Base-by-base conservation (phyloP, 2,329 filamentous ascomycete genomes). In the Apiospora rasikravindrae region DNA sequence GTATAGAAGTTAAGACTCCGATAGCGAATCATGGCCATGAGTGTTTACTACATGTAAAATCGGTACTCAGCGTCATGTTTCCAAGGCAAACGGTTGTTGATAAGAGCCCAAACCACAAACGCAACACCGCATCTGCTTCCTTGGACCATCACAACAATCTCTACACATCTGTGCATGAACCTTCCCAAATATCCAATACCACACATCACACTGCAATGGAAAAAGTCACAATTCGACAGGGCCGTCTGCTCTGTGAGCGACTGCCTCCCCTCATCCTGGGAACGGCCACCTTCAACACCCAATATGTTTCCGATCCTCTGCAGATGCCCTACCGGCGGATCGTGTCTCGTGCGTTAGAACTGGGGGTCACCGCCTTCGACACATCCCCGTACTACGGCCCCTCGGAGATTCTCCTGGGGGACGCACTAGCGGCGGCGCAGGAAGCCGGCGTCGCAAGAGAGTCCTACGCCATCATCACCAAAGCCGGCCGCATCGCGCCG, bases 371-470 rank as follows among this genome's bases (percentile, higher is more conserved):
- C 75, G 93, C 92, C 74, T 96, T 97, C 83, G 94, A 97, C 82
- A 97, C 94, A 0, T 96, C 93, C 1, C 93, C 94, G 0, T 97
- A 97, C 88, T 97, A 97, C 82, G 94, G 94, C 0, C 94, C 94
- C 0, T 94, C 94, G 0, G 94, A 97, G 81, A 83, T 88, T 72
- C 89, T 97, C 40, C 89, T 97, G 37, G 94, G 91, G 77, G 87
- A 89, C 68, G 89, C 91, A 22, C 89, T 93, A 71, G 85, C 85
- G 82, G 77, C 83, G 81, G 42, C 80, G 77, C 77, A 80, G 73
- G 26, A 88, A 75, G 37, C 81, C 77, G 77, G 80, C 73, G 84
- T 89, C 78, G 86, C 84, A 1, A 89, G 91, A 71, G 80, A 84
- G 4, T 86, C 86, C 53, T 92, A 92, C 80, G 89, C 91, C 79